Evolutionary conservation across 495 filamentous ascomycete species (phyloP), one percentile per base, ranked within the genome.

Genomic region (Aspergillus diversus): DNA sequence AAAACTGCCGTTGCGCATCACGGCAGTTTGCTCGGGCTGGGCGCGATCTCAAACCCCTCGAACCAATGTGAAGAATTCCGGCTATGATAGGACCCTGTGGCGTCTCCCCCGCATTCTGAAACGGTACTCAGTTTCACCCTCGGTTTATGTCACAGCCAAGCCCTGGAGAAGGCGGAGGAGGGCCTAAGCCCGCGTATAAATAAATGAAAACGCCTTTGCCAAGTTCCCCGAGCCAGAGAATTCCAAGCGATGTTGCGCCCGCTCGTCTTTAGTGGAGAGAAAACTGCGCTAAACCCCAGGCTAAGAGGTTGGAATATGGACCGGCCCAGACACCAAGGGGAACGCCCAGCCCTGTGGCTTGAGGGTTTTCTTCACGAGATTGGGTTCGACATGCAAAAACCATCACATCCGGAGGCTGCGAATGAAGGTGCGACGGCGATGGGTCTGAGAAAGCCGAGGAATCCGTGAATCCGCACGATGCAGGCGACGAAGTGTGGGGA

Each of bases 91-190:
- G 21, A 27, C 21, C 21, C 21, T 27, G 21, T 27, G 11, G 21
- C 21, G 47, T 4, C 47, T 27, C 47, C 47, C 47, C 47, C 47
- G 16, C 47, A 9, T 27, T 50, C 5, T 27, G 47, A 50, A 50
- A 50, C 47, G n/a, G 59, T 47, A 61, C 5, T 54, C 55, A 16
- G 9, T 7, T 27, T 46, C 34, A 55, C 48, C 59, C 59, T 61
- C 59, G 59, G 59, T 55, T 59, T 12, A 39, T 7, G 31, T 37
- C 1, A 5, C 46, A 8, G 46, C 46, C 46, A 49, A 49, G 46
- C 8, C 46, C 17, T 21, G 46, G 15, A 21, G 46, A 21, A 7
- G 15, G 46, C 17, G 17, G 46, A 17, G 46, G 12, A 50, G 16
- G 33, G 33, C 3, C 37, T 0, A 27, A 47, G n/a, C 5, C 8